phyloP scores from a whole-genome alignment of 306 rosid species.

The Lathyrus sativus region DNA sequence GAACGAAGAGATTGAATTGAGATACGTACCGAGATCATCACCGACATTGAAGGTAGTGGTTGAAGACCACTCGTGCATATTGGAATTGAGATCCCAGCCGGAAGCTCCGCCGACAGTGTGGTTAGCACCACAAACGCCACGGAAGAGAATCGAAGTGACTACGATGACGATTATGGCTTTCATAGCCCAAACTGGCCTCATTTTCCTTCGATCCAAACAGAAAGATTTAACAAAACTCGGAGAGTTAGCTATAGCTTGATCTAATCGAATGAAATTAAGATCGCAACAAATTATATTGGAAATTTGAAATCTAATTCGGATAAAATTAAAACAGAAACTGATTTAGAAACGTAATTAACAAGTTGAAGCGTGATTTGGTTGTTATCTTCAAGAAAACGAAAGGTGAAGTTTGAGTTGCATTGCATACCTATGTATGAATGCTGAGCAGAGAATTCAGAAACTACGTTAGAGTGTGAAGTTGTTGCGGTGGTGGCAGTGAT shows the following conservation, averaged over 20 bases:
- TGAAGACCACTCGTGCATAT: conserved; percentile 63
- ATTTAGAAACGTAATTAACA: background rate
- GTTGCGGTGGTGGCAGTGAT: conserved; percentile 7
- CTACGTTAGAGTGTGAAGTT: background rate
- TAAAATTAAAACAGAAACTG: background rate
- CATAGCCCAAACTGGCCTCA: conserved; percentile 58
- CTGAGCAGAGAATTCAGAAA: conserved; percentile 3
- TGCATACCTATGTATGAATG: background rate
- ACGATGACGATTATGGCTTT: conserved; percentile 54
- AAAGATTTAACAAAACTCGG: background rate
- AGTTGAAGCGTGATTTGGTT: background rate
- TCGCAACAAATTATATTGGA: background rate
- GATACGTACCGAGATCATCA: conserved; percentile 59
- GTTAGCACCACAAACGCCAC: conserved; percentile 57
- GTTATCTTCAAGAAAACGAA: background rate
- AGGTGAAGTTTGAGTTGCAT: conserved; percentile 9
- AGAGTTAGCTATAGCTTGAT: conserved; percentile 12
- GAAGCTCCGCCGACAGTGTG: conserved; percentile 67
- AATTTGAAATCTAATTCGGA: background rate
- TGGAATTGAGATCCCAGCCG: conserved; percentile 75
- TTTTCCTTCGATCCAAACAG: conserved; percentile 39
- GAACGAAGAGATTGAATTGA: background rate
- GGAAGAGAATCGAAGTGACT: conserved; percentile 57
- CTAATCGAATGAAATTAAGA: background rate
- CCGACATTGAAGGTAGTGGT: conserved; percentile 52